Conservation (phyloP, 2,329 filamentous ascomycete genomes). For the Ampelomyces quisqualis region DNA sequence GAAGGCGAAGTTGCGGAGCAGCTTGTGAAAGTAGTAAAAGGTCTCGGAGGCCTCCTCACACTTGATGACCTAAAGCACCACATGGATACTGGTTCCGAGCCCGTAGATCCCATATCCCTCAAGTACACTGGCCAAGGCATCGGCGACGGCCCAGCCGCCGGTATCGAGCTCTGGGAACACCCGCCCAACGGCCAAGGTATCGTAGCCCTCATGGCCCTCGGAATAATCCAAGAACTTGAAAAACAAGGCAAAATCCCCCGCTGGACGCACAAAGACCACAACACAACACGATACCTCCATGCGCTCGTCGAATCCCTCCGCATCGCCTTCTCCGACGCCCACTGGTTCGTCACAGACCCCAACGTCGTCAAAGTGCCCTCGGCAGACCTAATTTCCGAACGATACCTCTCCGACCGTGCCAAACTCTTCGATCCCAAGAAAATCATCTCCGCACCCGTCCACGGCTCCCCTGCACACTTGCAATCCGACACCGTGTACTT, state of each 20-base stretch:
- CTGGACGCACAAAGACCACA: conserved; percentile 73
- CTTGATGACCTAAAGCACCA: conserved; percentile 81
- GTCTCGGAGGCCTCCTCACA: conserved; percentile 74
- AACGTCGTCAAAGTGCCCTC: conserved; percentile 69
- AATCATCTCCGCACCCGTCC: conserved; percentile 57
- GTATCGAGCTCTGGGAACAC: conserved; percentile 90
- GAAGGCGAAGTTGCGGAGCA: conserved; percentile 78
- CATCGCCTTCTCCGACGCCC: conserved; percentile 85
- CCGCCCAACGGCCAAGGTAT: conserved; percentile 96
- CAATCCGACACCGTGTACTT: conserved; percentile 96
- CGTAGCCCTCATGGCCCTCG: conserved; percentile 89
- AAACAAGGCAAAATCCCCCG: conserved; percentile 69
- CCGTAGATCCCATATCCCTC: conserved; percentile 81
- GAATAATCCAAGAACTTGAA: conserved; percentile 86
- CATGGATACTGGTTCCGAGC: conserved; percentile 69
- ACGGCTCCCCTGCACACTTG: conserved; percentile 75
- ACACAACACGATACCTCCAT: conserved; percentile 73
- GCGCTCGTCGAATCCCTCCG: conserved; percentile 84
- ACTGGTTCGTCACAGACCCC: conserved; percentile 89
- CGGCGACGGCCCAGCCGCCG: conserved; percentile 51
- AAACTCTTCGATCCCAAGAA: conserved; percentile 61
- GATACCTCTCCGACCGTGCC: conserved; percentile 71
- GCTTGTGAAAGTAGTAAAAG: conserved; percentile 73
- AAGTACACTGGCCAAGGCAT: conserved; percentile 70
- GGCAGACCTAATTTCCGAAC: conserved; percentile 65